Conservation (phyloP, 2,329 filamentous ascomycete species). For the Venturia pyrina region DNA sequence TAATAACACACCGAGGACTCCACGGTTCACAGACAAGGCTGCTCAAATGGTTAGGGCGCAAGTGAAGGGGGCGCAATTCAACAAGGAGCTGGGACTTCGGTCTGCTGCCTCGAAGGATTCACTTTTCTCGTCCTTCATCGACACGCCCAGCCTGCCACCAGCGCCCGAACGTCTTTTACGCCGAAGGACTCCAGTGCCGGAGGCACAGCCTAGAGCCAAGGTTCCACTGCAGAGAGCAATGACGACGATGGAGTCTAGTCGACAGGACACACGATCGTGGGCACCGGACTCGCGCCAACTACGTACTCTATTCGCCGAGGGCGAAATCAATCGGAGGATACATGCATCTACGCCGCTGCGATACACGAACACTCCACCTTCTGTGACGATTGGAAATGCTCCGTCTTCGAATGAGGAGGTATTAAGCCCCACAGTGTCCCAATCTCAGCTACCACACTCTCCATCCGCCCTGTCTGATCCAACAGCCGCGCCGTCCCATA, state of each 20-base stretch:
- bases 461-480: not conserved
- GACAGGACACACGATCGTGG: constrained; percentile 1
- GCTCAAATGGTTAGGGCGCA: constrained; percentile 7
- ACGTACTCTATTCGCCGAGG: constrained; percentile 5
- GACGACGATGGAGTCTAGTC: not conserved
- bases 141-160: constrained; percentile 1
- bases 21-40: not conserved
- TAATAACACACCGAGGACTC: constrained; percentile 6
- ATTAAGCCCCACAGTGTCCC: not conserved
- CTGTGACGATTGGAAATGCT: constrained; percentile 2
- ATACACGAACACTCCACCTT: not conserved
- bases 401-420: not conserved
- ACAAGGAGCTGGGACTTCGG: constrained; percentile 9
- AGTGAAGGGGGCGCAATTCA: constrained; percentile 7
- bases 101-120: constrained; percentile 11
- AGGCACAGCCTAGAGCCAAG: not conserved
- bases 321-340: constrained; percentile 4
- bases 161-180: constrained; percentile 1
- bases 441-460: not conserved
- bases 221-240: not conserved
- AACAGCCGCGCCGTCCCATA: not conserved
- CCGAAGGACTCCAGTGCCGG: not conserved
- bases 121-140: constrained; percentile 10
- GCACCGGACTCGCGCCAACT: not conserved
- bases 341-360: not conserved